phyloP scores from a whole-genome alignment of 208 protist species.

The Acanthamoeba royreba region DNA sequence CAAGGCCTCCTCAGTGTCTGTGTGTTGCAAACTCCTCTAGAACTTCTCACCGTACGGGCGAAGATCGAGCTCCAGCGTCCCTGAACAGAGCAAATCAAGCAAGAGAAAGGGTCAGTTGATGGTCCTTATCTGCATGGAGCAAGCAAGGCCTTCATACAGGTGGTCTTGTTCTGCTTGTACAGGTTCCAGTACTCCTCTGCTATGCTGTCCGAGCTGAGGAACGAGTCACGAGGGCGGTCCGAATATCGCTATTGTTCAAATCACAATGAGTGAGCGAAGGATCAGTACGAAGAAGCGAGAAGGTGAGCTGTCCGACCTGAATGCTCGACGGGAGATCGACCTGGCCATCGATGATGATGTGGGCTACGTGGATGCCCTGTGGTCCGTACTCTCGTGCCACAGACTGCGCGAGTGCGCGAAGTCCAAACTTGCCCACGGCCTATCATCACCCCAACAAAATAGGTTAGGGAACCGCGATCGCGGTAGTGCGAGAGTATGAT shows the following conservation, averaged over 20 bases:
- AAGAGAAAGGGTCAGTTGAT: neutral
- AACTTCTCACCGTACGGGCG: conserved; percentile 63
- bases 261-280: neutral
- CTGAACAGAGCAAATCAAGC: neutral
- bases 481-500: neutral
- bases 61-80: conserved; percentile 62
- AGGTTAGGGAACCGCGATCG: too few relatives aligned
- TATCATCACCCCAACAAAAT: neutral
- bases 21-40: neutral
- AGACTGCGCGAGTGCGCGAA: conserved; percentile 65
- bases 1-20: too few relatives aligned
- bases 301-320: conserved; percentile 14
- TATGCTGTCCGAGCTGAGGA: conserved; percentile 43
- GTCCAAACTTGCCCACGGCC: conserved; percentile 59
- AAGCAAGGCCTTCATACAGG: neutral
- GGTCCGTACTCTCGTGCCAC: conserved; percentile 64
- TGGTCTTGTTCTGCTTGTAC: conserved; percentile 58
- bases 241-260: neutral
- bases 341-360: conserved; percentile 68
- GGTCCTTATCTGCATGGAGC: neutral
- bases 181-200: conserved; percentile 70
- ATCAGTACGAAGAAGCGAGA: neutral
- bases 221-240: neutral
- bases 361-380: conserved; percentile 70
- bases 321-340: conserved; percentile 56